Base-by-base conservation (phyloP, 1,284 basidiomycete genomes). In the Volvariella surrecta region DNA sequence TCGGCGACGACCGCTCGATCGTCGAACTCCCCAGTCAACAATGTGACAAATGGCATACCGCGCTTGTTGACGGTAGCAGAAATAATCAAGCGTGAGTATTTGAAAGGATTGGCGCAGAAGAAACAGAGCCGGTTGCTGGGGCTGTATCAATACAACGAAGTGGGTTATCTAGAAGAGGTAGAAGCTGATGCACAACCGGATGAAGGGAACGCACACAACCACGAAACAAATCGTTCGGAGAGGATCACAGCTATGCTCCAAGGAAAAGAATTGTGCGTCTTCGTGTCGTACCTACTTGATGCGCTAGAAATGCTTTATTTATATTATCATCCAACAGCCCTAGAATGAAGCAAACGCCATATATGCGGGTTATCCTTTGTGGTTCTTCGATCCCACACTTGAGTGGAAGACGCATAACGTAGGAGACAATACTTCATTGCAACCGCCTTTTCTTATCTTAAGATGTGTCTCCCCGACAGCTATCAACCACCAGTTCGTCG, bases 121-220 rank as follows among this genome's bases (percentile, higher is more conserved):
- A 54, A 52, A 13, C 66, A 68, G 0, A 54, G 64, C 1, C 54
- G 64, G 13, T 57, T 73, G 17, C 58, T 60, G 8, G 77, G 84
- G 3, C 60, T 93, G 38, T 79, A 89, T 62, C 89, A 93, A 57
- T 91, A 91, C 61, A 92, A 88, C 51, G 71, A 82, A 49, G 62
- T 84, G 13, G 78, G 80, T 0, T 71, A 59, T 37, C 58, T 89
- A 22, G 76, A 79, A 47, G 70, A 64, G 11, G 59, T 67, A 22
- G 43, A 52, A 19, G 55, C 62, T 22, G 67, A 67, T 32, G 51
- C 71, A 11, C 6, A 6, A 11, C 55, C 56, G 17, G 70, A 66
- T 2, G 53, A 79, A 30, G 62, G 61, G 45, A 64, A 64, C n/a
- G 75, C 69, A 46, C 76, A 79, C 32, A 71, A 79, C 85, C 88